A percentile compares a stretch with the other conserved stretches of the same genome.
phyloP scores from a whole-genome alignment of 352 stramenopile genomes.

The Peronospora destructor region DNA sequence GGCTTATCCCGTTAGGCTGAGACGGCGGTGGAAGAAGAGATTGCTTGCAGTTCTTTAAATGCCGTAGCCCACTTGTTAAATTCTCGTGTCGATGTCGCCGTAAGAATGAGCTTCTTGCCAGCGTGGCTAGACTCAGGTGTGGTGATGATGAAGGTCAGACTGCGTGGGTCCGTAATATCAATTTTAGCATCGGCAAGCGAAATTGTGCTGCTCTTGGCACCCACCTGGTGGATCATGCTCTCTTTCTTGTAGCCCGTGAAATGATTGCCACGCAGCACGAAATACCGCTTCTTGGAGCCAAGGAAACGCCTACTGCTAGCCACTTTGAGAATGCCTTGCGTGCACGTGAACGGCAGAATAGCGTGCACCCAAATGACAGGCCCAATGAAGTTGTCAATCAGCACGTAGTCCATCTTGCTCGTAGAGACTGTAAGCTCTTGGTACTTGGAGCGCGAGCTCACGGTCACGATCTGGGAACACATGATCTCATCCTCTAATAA shows the following conservation, averaged over 20 bases:
- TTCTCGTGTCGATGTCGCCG: constrained; percentile 61
- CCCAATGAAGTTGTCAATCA: constrained; percentile 83
- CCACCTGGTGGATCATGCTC: constrained; percentile 60
- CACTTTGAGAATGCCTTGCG: constrained; percentile 75
- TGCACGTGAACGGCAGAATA: constrained; percentile 83
- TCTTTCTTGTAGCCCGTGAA: constrained; percentile 75
- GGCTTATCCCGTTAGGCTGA: constrained; percentile 22
- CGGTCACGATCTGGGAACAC: constrained; percentile 81
- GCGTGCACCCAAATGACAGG: constrained; percentile 78
- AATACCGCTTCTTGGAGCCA: constrained; percentile 83
- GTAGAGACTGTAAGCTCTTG: constrained; percentile 70
- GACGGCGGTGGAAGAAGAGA: constrained; percentile 33
- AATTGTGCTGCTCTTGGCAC: constrained; percentile 67
- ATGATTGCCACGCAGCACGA: constrained; percentile 54
- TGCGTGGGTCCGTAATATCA: constrained; percentile 53
- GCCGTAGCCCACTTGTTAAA: constrained; percentile 83
- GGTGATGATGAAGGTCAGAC: constrained; percentile 70
- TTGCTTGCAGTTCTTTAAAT: constrained; percentile 40
- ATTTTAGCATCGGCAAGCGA: constrained; percentile 57
- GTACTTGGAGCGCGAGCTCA: constrained; percentile 75
- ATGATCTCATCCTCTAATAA: constrained; percentile 86
- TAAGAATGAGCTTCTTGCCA: constrained; percentile 77
- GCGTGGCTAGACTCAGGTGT: constrained; percentile 64
- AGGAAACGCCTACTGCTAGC: constrained; percentile 71
- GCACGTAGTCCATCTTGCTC: constrained; percentile 66